phyloP scores from a whole-genome alignment of 2,329 filamentous ascomycete genomes.

The Ilyonectria destructans region DNA sequence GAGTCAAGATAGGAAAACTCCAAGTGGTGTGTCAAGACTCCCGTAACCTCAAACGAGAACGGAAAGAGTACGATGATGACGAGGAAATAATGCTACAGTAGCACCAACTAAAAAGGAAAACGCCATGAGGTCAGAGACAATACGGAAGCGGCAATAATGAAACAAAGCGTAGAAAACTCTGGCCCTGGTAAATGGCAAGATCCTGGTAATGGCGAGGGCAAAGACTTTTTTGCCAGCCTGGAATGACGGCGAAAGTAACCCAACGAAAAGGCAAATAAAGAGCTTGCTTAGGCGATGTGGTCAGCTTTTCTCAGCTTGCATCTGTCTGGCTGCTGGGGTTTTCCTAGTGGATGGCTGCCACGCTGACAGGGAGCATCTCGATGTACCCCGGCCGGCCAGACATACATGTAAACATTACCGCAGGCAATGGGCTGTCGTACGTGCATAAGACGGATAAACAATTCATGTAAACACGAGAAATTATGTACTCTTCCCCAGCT shows the following conservation, averaged over 20 bases:
- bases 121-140: background rate
- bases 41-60: background rate
- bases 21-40: background rate
- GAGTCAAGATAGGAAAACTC: background rate
- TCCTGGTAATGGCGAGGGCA: no score
- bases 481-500: background rate
- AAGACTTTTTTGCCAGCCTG: background rate
- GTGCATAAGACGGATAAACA: conserved; percentile 1
- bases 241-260: background rate
- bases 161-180: background rate
- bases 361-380: background rate
- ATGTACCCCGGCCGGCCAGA: background rate
- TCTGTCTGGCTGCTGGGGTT: background rate
- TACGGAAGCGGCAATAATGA: background rate
- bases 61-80: background rate
- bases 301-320: background rate
- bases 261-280: background rate
- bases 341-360: background rate
- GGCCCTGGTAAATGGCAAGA: no score
- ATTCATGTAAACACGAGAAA: background rate
- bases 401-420: conserved; percentile 16
- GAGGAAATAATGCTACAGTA: background rate
- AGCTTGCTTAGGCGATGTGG: background rate
- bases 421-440: conserved; percentile 12
- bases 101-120: background rate